Conservation (phyloP, 495 filamentous ascomycete species). For the Xylaria longipes region DNA sequence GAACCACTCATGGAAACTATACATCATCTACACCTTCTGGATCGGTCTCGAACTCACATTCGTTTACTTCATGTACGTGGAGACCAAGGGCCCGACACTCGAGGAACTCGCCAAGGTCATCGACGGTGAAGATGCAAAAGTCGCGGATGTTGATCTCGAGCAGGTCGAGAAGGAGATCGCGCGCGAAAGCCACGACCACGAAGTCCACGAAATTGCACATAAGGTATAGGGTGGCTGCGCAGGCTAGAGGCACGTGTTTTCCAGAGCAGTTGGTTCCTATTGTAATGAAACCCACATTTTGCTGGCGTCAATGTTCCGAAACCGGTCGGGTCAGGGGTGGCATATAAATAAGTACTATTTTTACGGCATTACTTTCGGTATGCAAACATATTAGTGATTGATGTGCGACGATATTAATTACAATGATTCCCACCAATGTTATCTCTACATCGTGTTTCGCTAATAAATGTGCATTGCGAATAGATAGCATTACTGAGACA, state of each 20-base stretch:
- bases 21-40: slow-evolving; percentile 69
- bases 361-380: slow-evolving; percentile 1
- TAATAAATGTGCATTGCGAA: neutral
- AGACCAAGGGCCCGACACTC: slow-evolving; percentile 68
- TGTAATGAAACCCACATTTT: slow-evolving; percentile 26
- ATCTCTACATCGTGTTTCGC: too few relatives aligned
- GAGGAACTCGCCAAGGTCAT: slow-evolving; percentile 70
- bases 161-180: slow-evolving; percentile 46
- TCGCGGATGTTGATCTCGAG: slow-evolving; percentile 49
- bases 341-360: slow-evolving; percentile 6
- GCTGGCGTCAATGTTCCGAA: slow-evolving; percentile 14
- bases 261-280: neutral
- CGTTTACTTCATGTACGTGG: slow-evolving; percentile 70
- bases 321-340: slow-evolving; percentile 7
- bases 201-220: slow-evolving; percentile 39
- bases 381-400: slow-evolving; percentile 1
- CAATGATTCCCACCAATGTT: neutral
- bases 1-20: slow-evolving; percentile 62
- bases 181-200: slow-evolving; percentile 42
- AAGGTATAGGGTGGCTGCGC: slow-evolving; percentile 30
- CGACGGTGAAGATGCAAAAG: slow-evolving; percentile 62
- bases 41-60: slow-evolving; percentile 63
- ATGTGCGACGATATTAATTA: slow-evolving; percentile 18
- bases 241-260: neutral
- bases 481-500: neutral